Evolutionary conservation across 2,329 filamentous ascomycete species (phyloP), one percentile per base, ranked within the genome.

Genomic region (Aspergillus tanneri): DNA sequence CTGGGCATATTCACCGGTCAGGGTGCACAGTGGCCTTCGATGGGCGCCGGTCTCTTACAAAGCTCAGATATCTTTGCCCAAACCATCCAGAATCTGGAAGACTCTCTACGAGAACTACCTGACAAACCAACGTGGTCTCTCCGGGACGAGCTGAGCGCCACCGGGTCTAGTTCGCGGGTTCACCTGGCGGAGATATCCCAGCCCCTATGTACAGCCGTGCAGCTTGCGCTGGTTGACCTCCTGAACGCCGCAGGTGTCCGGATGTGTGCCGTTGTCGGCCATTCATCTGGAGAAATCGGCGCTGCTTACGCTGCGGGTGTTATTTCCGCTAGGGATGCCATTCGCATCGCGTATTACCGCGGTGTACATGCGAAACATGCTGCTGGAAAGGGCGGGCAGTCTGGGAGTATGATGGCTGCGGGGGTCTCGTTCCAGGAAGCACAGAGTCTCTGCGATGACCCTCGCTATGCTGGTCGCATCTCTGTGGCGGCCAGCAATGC

Each of bases 221-320:
- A 67, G 21, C 53, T 68, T 18, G 42, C 59, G 4, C 46, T 66
- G 3, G 59, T 66, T 7, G 53, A 62, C 18, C 38, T 66, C 11
- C 47, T 67, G 9, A 46, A 45, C 0, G 46, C 56, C 0, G 68
- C 68, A 3, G 68, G 69, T 3, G 43, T 77, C 14, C 38, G 39
- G 0, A 66, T 73, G 5, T 28, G 50, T 4, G 67, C 65, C 1
- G 72, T 76, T 0, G 68, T 77, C 3, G 76, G 77, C 5, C 77
- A 79, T 53, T 78, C 75, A 0, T 75, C 72, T 0, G 77, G 77
- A 2, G 77, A 80, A 52, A 79, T 79, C n/a, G 75, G 60, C 0
- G 76, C 76, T 0, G 77, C 74, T 0, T 81, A 78, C 50, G 74
- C 76, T 0, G 72, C 76, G 0, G 77, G 76, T 0, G 62, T 70